phyloP scores from a whole-genome alignment of 495 filamentous ascomycete genomes.

The Cudoniella acicularis region DNA sequence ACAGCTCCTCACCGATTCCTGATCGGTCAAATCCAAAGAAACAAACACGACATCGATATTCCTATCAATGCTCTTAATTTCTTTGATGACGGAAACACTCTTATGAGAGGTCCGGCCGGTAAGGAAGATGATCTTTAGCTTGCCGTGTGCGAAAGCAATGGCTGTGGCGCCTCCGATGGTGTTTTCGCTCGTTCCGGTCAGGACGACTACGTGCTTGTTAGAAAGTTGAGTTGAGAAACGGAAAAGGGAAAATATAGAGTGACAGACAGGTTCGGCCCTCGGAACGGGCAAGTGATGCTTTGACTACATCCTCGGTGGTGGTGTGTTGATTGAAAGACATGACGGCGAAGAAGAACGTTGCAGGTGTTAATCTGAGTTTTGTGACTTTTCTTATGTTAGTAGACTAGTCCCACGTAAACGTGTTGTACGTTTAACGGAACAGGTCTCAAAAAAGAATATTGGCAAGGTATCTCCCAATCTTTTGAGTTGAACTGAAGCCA shows the following conservation, averaged over 20 bases:
- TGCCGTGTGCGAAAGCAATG: neutral
- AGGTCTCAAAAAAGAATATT: too few relatives aligned
- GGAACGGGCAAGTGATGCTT: neutral
- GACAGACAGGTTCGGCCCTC: neutral
- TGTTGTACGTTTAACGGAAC: too few relatives aligned
- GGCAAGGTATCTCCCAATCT: too few relatives aligned
- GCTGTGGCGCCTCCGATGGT: neutral
- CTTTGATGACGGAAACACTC: neutral
- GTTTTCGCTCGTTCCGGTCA: neutral
- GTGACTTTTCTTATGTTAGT: too few relatives aligned
- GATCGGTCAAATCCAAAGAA: neutral
- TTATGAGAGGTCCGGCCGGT: neutral
- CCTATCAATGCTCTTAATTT: neutral
- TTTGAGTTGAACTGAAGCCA: too few relatives aligned
- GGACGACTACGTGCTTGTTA: neutral
- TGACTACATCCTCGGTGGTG: neutral
- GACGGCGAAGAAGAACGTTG: too few relatives aligned
- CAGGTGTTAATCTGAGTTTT: too few relatives aligned
- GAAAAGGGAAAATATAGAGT: too few relatives aligned
- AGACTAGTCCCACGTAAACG: too few relatives aligned
- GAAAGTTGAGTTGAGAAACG: neutral
- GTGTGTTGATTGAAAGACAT: neutral
- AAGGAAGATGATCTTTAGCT: neutral
- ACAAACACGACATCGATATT: neutral
- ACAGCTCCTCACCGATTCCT: neutral